Conservation (phyloP, 164 flowering plant genomes). For the Stephania japonica region DNA sequence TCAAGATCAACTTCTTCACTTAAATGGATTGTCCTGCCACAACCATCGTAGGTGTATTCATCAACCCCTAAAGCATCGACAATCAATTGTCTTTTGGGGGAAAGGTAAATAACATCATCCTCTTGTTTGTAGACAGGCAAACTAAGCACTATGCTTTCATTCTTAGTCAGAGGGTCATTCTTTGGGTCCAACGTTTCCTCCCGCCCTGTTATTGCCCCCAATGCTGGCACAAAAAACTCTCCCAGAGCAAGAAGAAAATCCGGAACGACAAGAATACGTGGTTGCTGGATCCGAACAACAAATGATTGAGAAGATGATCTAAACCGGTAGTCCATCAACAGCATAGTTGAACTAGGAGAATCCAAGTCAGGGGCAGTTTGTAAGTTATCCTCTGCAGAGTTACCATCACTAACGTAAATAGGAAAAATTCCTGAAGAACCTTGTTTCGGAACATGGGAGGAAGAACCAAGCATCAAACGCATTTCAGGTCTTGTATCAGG, state of each 20-base stretch:
- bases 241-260: conserved; percentile 92
- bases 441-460: conserved; percentile 62
- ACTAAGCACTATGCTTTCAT: conserved; percentile 54
- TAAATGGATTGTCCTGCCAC: conserved; percentile 73
- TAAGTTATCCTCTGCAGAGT: conserved; percentile 22
- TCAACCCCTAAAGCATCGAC: conserved; percentile 69
- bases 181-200: conserved; percentile 82
- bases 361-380: conserved; percentile 34
- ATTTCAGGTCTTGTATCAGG: conserved; percentile 86
- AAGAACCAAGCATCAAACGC: conserved; percentile 97
- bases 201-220: conserved; percentile 85
- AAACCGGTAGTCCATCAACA: conserved; percentile 79
- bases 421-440: conserved; percentile 34
- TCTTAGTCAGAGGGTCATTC: conserved; percentile 76
- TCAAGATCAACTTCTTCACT: conserved; percentile 44
- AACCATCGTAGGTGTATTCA: conserved; percentile 88
- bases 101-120: conserved; percentile 71
- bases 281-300: conserved; percentile 89
- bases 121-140: conserved; percentile 53
- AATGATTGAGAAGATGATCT: conserved; percentile 68
- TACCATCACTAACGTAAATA: conserved; percentile 20
- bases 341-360: conserved; percentile 71
- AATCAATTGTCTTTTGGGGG: conserved; percentile 64
- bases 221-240: conserved; percentile 91
- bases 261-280: conserved; percentile 87